Conservation (phyloP, 139 green algal genomes). For the Chloropicon primus region DNA sequence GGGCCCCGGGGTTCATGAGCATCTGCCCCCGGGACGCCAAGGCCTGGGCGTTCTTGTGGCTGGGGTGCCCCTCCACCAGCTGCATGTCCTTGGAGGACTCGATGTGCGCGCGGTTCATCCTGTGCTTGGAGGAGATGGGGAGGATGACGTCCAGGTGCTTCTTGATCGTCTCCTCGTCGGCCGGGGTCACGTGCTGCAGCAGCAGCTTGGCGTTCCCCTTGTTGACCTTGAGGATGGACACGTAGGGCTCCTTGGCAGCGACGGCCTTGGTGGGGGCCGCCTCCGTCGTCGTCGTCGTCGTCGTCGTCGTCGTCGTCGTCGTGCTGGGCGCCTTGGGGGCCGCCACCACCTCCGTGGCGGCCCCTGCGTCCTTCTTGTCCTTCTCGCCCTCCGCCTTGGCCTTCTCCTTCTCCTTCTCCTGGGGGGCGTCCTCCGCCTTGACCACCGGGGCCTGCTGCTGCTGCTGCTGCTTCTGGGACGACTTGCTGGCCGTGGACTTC, state of each 20-base stretch:
- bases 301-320: too few relatives aligned
- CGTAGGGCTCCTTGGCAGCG: background rate
- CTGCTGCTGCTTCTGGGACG: background rate
- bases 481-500: background rate
- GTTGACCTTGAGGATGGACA: background rate
- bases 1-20: background rate
- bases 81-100: background rate
- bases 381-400: background rate
- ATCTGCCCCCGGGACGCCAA: background rate
- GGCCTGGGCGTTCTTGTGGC: background rate
- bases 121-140: background rate
- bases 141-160: background rate
- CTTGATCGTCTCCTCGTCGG: background rate
- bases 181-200: background rate
- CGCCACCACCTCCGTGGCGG: background rate
- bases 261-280: background rate
- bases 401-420: background rate
- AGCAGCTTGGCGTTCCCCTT: background rate
- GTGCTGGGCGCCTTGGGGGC: background rate
- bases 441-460: background rate
- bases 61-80: background rate
- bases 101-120: background rate
- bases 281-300: too few relatives aligned
- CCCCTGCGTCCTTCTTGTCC: background rate
- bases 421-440: background rate